Evolutionary conservation across 2,329 filamentous ascomycete species (phyloP), one percentile per base, ranked within the genome.

Genomic region (Colletotrichum chrysophilum): DNA sequence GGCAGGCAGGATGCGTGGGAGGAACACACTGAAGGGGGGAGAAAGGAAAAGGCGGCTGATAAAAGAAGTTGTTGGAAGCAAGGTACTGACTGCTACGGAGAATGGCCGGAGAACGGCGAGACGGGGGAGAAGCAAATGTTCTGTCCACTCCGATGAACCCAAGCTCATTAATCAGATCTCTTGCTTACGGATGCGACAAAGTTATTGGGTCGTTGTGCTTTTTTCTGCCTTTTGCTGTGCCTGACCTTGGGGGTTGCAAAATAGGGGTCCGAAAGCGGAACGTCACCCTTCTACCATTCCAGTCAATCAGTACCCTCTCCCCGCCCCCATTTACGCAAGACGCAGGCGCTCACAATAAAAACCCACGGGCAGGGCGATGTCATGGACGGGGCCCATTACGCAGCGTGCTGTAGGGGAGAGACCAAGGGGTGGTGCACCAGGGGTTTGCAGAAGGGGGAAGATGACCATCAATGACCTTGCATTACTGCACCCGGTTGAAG

Each of bases 241-340:
- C 64, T 32, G 38, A 6, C 26, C 24, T 21, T n/a, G n/a, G 34
- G 48, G 48, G 32, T 32, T 26, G 38, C 28, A 32, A 32, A 34
- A 61, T 70, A 71, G 72, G 71, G 73, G 64, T 75, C 73, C 73
- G 73, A 75, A 75, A 75, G 64, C 73, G 73, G 73, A 70, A 52
- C 43, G 43, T 52, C n/a, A 48, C 56, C 26, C 24, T 38, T 38
- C 36, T 0, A 38, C 36, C 36, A 38, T 38, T 18, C 36, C 36
- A 38, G 38, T 43, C 38, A 43, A 43, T n/a, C 38, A 48, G 38
- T n/a, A 48, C 38, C 38, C 68, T 24, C 52, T 28, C 56, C 67
- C 67, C 56, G 56, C 67, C 56, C 66, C 66, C 66, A 68, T 68
- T 43, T 58, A 43, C 66, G 67, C 66, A 30, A 61, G 36, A 38